A percentile compares a stretch with the other conserved stretches of the same genome.
Conservation (phyloP, 768 basidiomycete genomes). For the Pulveroboletus ravenelii region DNA sequence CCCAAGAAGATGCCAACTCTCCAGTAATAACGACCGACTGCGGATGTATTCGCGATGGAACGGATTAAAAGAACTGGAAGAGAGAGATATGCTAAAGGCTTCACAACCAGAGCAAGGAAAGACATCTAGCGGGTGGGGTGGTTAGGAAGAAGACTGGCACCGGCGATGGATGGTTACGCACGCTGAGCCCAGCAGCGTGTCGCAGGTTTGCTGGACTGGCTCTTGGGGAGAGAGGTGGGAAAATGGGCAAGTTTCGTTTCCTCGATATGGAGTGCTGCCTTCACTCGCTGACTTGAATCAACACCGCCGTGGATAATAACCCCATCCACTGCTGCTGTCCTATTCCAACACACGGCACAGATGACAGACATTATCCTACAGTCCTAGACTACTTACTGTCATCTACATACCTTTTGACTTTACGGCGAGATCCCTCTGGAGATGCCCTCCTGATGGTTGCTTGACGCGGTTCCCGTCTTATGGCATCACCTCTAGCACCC, state of each 20-base stretch:
- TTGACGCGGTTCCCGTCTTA: neutral
- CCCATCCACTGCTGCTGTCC: neutral
- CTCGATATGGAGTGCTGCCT: slow-evolving; percentile 1
- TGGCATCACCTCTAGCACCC: slow-evolving; percentile 1
- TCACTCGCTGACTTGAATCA: neutral
- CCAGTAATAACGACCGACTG: slow-evolving; percentile 65
- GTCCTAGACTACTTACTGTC: neutral
- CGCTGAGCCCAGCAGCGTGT: slow-evolving; percentile 25
- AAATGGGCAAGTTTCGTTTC: slow-evolving; percentile 14
- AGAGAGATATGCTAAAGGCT: slow-evolving; percentile 72
- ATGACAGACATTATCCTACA: neutral
- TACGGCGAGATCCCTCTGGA: slow-evolving; percentile 14
- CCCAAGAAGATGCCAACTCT: slow-evolving; percentile 69
- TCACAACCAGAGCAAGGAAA: slow-evolving; percentile 53
- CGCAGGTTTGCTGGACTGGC: slow-evolving; percentile 12
- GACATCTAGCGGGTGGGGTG: slow-evolving; percentile 46
- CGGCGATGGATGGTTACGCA: slow-evolving; percentile 15
- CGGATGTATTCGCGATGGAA: slow-evolving; percentile 51
- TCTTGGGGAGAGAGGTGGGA: slow-evolving; percentile 28
- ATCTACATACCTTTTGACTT: slow-evolving; percentile 15
- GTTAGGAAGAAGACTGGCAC: slow-evolving; percentile 8
- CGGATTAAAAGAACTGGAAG: slow-evolving; percentile 66
- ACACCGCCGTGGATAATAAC: neutral
- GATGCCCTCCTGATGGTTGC: neutral
- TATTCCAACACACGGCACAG: neutral